Percentiles rank a stretch among this genome's conserved stretches.
These are phyloP conservation scores for Ganoderma sp. DNA, from an alignment of 1,284 basidiomycete species.

Conservation along the genomic window DNA sequence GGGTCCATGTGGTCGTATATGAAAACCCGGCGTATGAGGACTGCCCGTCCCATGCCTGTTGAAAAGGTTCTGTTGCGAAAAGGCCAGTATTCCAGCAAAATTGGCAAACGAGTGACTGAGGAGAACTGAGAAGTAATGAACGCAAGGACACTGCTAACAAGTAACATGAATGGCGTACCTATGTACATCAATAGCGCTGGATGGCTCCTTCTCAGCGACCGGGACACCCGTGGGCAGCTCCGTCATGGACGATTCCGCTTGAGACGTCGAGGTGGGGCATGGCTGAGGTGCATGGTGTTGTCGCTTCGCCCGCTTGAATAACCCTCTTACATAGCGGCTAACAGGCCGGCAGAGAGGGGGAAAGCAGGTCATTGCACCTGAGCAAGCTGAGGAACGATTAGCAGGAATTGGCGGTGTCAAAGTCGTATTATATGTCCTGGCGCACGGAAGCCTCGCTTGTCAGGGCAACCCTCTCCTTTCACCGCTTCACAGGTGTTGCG, in stretches of 20 bases:
- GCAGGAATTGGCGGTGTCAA: neutral
- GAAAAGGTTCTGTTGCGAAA: slow-evolving; percentile 20
- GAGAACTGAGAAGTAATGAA: neutral
- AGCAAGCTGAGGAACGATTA: neutral
- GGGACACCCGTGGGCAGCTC: slow-evolving; percentile 2
- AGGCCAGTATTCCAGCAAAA: slow-evolving; percentile 23
- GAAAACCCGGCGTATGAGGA: slow-evolving; percentile 16
- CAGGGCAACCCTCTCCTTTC: slow-evolving; percentile 18
- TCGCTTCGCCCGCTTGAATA: slow-evolving; percentile 8
- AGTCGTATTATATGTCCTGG: slow-evolving; percentile 15
- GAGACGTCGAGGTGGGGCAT: neutral
- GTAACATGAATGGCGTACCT: slow-evolving; percentile 11
- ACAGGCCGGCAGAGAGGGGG: slow-evolving; percentile 15
- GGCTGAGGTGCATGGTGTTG: neutral
- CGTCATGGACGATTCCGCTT: slow-evolving; percentile 13
- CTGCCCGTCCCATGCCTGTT: slow-evolving; percentile 19
- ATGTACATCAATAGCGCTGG: slow-evolving; percentile 3
- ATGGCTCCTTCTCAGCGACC: neutral
- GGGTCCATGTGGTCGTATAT: slow-evolving; percentile 20
- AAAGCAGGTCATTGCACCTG: slow-evolving; percentile 20
- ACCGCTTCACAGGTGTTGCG: slow-evolving; percentile 18
- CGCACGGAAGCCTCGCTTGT: slow-evolving; percentile 24
- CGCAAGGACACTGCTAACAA: neutral
- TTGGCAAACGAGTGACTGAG: slow-evolving; percentile 20
- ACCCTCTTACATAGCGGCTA: slow-evolving; percentile 8